Base-by-base conservation (phyloP, 257 asterid species). In the Solanum habrochaites region DNA sequence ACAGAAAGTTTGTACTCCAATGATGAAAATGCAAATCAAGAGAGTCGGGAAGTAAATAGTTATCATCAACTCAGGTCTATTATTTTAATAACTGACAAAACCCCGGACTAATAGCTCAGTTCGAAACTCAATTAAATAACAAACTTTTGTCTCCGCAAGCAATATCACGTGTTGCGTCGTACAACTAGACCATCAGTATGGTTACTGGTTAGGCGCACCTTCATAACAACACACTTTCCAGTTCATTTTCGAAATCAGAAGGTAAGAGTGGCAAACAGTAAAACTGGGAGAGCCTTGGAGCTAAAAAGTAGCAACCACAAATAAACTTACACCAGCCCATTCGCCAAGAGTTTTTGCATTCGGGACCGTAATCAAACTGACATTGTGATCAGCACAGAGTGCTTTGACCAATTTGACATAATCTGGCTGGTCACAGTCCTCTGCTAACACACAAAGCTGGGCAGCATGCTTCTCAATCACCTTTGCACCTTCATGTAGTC, bases 271-370 rank as follows among this genome's bases (percentile, higher is more conserved):
- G 73, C 5, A 13, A 43, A 31, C 6, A 42, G 66, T 27, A 84
- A 56, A 56, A 3, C 42, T 40, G 66, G 56, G 69, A 49, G 43
- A 29, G 62, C 20, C 25, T 5, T 29, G 0, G 7, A 85, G 39
- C 27, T 58, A 92, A 70, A 10, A 40, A 74, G 49, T 42, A 73
- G 52, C 10, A 69, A 29, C 13, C 42, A 29, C 40, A 69, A 31
- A 31, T 69, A 67, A 67, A 67, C 96, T 91, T 91, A 94, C 97
- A 45, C 96, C 97, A 83, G 91, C 91, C 98, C 97, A 95, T 87
- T 95, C 96, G 23, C 96, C 97, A 21, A 94, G 94, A 74, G 94
- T 92, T 90, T 95, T 95, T 67, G 97, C 95, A 91, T 86, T 91
- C 7, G 96, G 94, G 31, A 94, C 95, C 0, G 96, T 88, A 4